A percentile compares a stretch with the other conserved stretches of the same genome.
These are phyloP conservation scores for Kwoniella mangroviensis DNA, from an alignment of 768 basidiomycete genomes.

Conservation along the genomic window DNA sequence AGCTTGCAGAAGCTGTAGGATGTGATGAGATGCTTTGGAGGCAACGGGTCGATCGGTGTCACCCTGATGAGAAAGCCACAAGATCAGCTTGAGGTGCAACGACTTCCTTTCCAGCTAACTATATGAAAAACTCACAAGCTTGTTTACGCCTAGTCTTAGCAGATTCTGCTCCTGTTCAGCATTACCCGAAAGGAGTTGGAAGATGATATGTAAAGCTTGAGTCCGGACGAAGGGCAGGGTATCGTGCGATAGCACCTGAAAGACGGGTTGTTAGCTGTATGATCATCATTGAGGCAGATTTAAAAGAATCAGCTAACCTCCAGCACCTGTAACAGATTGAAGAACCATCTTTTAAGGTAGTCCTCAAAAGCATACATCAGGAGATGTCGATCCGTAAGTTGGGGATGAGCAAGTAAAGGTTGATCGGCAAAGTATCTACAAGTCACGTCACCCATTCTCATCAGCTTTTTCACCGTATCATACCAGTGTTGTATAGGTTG, in stretches of 20 bases:
- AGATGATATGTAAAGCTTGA: conserved; percentile 77
- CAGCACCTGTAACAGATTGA: conserved; percentile 82
- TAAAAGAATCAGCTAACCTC: conserved; percentile 65
- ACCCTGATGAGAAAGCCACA: conserved; percentile 63
- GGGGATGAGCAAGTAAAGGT: conserved; percentile 66
- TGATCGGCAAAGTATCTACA: conserved; percentile 89
- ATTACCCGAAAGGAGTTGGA: conserved; percentile 79
- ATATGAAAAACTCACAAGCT: conserved; percentile 68
- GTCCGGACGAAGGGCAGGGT: conserved; percentile 85
- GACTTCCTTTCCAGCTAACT: neutral
- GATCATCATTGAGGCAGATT: neutral
- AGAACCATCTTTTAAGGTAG: conserved; percentile 97
- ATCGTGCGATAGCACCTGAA: conserved; percentile 77
- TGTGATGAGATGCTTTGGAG: conserved; percentile 84
- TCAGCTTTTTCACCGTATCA: neutral
- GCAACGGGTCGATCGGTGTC: conserved; percentile 86
- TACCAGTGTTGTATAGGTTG: too few species aligned
- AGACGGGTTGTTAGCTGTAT: neutral
- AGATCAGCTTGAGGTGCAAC: neutral
- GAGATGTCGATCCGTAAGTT: conserved; percentile 72
- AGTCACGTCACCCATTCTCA: neutral
- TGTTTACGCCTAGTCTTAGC: conserved; percentile 87
- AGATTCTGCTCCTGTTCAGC: conserved; percentile 98
- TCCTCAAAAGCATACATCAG: conserved; percentile 92
- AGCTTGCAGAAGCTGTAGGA: conserved; percentile 83